phyloP scores from a whole-genome alignment of 495 filamentous ascomycete species.

The Podospora anserina region DNA sequence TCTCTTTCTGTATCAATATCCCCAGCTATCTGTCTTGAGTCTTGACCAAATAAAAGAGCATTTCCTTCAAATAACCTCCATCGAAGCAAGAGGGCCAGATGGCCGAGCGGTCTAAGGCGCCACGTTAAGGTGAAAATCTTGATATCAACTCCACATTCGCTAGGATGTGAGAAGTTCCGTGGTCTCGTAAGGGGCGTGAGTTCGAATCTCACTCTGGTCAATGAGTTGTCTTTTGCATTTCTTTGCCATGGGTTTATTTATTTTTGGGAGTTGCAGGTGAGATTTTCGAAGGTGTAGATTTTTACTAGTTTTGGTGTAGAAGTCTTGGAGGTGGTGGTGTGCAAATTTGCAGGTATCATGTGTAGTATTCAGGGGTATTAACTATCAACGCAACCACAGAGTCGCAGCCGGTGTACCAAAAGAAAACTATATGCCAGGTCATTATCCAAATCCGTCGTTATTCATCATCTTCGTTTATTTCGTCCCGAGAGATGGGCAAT shows the following conservation, averaged over 20 bases:
- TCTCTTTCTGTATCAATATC: neutral
- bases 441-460: neutral
- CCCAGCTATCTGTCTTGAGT: neutral
- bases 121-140: neutral
- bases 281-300: neutral
- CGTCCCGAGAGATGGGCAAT: neutral
- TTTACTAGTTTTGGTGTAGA: neutral
- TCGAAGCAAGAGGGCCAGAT: neutral
- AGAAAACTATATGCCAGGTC: neutral
- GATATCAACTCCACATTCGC: neutral
- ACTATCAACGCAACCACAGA: neutral
- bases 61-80: neutral
- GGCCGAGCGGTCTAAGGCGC: neutral
- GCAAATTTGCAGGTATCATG: neutral
- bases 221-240: neutral
- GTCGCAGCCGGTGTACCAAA: neutral
- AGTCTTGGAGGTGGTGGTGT: neutral
- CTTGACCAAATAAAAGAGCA: neutral
- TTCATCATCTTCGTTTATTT: neutral
- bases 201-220: neutral
- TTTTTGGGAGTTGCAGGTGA: neutral
- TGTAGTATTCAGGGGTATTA: neutral
- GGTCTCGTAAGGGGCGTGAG: neutral
- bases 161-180: neutral
- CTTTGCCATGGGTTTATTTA: neutral